Percentiles rank a stretch among this genome's conserved stretches.
Evolutionary conservation across 257 asterid species (phyloP).

Genomic region (Gardenia jasminoides): DNA sequence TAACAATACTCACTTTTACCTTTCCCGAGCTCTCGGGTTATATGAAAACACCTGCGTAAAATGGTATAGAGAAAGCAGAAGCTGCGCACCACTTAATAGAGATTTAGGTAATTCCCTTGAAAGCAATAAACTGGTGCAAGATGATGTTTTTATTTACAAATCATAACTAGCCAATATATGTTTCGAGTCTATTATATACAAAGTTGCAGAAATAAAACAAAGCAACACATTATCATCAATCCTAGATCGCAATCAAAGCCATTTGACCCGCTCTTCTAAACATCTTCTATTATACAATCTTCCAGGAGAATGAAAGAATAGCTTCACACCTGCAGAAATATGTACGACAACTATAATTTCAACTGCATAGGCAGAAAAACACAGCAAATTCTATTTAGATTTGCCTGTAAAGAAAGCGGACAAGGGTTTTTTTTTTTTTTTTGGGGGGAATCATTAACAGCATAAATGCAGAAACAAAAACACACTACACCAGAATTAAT

Average conservation of each 20-base stretch:
- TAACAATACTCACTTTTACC: neutral
- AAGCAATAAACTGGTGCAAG: constrained; percentile 17
- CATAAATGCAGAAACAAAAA: neutral
- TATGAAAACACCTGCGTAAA: neutral
- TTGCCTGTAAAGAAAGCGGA: too few species aligned
- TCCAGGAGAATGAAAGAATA: constrained; percentile 43
- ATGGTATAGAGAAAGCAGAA: neutral
- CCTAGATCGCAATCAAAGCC: constrained; percentile 25
- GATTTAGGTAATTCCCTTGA: neutral
- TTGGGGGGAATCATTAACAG: too few species aligned
- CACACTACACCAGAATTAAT: neutral
- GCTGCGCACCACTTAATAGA: neutral
- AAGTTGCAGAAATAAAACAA: constrained; percentile 14
- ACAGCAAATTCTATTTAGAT: neutral
- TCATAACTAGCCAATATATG: constrained; percentile 21
- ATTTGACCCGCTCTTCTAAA: constrained; percentile 8
- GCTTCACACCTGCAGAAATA: constrained; percentile 38
- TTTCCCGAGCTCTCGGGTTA: neutral
- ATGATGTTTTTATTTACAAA: constrained; percentile 31
- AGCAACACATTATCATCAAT: constrained; percentile 24
- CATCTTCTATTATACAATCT: constrained; percentile 23
- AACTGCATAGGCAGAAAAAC: neutral
- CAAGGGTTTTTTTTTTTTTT: too few species aligned
- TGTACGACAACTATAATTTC: neutral
- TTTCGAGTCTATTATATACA: constrained; percentile 38